Conservation (phyloP, 2,329 filamentous ascomycete species). For the Aspergillus oerlinghausenensis region DNA sequence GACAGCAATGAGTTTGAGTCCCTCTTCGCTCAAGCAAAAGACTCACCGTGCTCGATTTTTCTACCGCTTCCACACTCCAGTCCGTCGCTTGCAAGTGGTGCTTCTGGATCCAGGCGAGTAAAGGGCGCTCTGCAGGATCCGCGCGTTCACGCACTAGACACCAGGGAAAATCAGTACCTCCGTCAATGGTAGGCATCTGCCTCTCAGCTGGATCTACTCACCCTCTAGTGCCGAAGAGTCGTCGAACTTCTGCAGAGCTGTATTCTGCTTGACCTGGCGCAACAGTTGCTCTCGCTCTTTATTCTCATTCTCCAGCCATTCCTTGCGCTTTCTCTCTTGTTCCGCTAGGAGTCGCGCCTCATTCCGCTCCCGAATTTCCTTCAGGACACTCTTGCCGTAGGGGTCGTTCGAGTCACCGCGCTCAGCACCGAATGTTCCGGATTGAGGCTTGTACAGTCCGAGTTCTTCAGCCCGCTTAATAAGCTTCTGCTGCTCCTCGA, state of each 20-base stretch:
- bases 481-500: conserved; percentile 33
- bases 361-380: conserved; percentile 37
- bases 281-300: conserved; percentile 31
- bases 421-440: conserved; percentile 39
- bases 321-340: conserved; percentile 46
- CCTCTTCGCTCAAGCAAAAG: neutral
- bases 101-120: conserved; percentile 41
- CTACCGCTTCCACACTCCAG: conserved; percentile 28
- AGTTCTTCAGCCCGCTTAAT: conserved; percentile 36
- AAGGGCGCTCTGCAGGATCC: conserved; percentile 35
- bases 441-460: conserved; percentile 42
- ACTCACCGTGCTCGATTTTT: conserved; percentile 32
- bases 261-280: conserved; percentile 30
- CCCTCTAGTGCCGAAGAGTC: conserved; percentile 33
- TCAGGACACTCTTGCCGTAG: conserved; percentile 40
- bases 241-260: conserved; percentile 33
- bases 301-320: conserved; percentile 52
- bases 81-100: conserved; percentile 37
- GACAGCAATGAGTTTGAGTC: neutral
- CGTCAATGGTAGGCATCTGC: neutral
- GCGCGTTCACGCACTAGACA: conserved; percentile 34
- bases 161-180: conserved; percentile 7
- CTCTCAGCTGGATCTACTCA: conserved; percentile 12
- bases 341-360: conserved; percentile 37
- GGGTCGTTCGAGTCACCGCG: conserved; percentile 39